Conservation (phyloP, 2,329 filamentous ascomycete genomes). For the Penicillium rolfsii region DNA sequence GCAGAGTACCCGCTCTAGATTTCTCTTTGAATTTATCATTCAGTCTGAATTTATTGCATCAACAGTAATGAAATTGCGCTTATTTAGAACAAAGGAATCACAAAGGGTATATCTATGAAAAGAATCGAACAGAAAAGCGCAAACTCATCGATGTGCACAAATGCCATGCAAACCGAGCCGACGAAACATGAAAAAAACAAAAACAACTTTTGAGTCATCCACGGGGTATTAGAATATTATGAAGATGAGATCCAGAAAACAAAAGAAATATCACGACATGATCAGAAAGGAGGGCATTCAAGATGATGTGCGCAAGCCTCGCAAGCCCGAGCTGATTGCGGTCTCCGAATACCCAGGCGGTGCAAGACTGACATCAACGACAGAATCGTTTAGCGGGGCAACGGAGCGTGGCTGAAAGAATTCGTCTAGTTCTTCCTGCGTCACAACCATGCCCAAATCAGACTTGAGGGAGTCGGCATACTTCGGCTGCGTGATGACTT, state of each 20-base stretch:
- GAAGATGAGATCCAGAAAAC: neutral
- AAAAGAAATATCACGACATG: neutral
- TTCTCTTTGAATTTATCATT: neutral
- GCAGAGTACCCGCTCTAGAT: neutral
- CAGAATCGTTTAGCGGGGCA: slow-evolving; percentile 19
- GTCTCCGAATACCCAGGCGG: slow-evolving; percentile 26
- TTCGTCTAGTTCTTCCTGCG: slow-evolving; percentile 34
- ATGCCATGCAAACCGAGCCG: neutral
- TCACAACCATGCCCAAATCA: slow-evolving; percentile 21
- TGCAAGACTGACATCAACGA: slow-evolving; percentile 19
- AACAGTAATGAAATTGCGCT: neutral
- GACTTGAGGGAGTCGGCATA: slow-evolving; percentile 15
- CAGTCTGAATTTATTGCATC: neutral
- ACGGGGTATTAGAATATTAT: neutral
- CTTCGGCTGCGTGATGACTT: slow-evolving; percentile 39
- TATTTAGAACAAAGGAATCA: neutral
- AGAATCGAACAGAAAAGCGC: neutral
- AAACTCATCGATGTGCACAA: neutral
- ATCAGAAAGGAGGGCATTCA: neutral
- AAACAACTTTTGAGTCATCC: neutral
- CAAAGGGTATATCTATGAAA: neutral
- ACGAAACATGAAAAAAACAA: neutral
- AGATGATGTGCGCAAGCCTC: neutral
- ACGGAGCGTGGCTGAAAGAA: slow-evolving; percentile 37
- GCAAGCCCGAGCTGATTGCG: neutral